These are phyloP conservation scores for Erysimum cheiranthoides DNA, from an alignment of 345 rosid genomes.

Conservation along the genomic window DNA sequence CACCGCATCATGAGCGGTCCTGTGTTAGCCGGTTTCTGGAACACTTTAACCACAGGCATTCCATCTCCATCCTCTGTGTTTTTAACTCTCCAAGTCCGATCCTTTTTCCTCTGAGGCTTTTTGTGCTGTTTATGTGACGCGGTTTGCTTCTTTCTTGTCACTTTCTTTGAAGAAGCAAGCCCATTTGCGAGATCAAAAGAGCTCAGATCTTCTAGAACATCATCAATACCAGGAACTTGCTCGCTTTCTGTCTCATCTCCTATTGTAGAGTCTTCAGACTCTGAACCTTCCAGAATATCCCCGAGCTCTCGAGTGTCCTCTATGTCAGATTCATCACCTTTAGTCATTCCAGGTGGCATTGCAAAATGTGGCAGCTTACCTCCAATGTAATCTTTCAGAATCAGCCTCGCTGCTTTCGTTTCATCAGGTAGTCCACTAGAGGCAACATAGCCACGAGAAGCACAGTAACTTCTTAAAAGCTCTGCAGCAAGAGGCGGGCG, in stretches of 20 bases:
- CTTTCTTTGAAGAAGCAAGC: slow-evolving; percentile 57
- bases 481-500: slow-evolving; percentile 89
- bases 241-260: slow-evolving; percentile 39
- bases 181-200: slow-evolving; percentile 83
- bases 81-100: slow-evolving; percentile 76
- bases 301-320: slow-evolving; percentile 47
- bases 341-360: slow-evolving; percentile 70
- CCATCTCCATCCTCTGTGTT: slow-evolving; percentile 45
- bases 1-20: slow-evolving; percentile 56
- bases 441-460: slow-evolving; percentile 91
- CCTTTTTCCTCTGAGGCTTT: slow-evolving; percentile 87
- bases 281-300: slow-evolving; percentile 47
- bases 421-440: slow-evolving; percentile 98
- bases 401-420: slow-evolving; percentile 84
- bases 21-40: slow-evolving; percentile 66
- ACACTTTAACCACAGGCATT: slow-evolving; percentile 72
- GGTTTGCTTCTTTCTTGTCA: slow-evolving; percentile 49
- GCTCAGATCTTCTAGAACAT: slow-evolving; percentile 73
- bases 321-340: slow-evolving; percentile 40
- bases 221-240: slow-evolving; percentile 52
- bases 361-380: slow-evolving; percentile 83
- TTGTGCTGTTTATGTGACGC: slow-evolving; percentile 77
- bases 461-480: slow-evolving; percentile 72
- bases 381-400: slow-evolving; percentile 84
- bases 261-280: slow-evolving; percentile 44